These are phyloP conservation scores for Saccharomyces paradoxus DNA, from an alignment of 805 yeast species.

Conservation along the genomic window DNA sequence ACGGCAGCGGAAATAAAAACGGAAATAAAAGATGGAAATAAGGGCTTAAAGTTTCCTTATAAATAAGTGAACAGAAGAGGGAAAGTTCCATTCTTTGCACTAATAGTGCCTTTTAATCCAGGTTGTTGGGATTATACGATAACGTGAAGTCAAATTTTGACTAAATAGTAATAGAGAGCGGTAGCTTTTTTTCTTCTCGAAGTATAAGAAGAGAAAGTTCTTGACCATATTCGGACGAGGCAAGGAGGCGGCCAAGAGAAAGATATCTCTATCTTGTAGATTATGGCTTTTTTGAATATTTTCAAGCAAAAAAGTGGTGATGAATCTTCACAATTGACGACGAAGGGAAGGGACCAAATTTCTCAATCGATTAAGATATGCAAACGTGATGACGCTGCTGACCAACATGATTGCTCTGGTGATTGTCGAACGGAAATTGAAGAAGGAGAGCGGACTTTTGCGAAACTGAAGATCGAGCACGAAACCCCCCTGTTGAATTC, in stretches of 20 bases:
- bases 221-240: neutral
- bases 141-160: neutral
- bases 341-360: conserved; percentile 11
- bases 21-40: neutral
- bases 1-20: neutral
- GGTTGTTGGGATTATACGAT: neutral
- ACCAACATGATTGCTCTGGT: conserved; percentile 14
- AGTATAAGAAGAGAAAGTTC: neutral
- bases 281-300: neutral
- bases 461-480: conserved; percentile 25
- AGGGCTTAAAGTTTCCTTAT: neutral
- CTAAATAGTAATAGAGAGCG: neutral
- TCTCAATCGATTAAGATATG: conserved; percentile 16
- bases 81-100: neutral
- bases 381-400: conserved; percentile 17
- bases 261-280: neutral
- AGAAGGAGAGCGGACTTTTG: conserved; percentile 17
- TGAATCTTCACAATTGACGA: neutral
- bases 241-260: neutral
- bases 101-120: neutral
- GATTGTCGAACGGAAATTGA: conserved; percentile 26
- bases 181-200: neutral
- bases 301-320: neutral
- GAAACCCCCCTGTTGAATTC: conserved; percentile 55
- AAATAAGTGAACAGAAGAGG: neutral